phyloP scores from a whole-genome alignment of 1,284 basidiomycete species.

The Moesziomyces globuligerus region DNA sequence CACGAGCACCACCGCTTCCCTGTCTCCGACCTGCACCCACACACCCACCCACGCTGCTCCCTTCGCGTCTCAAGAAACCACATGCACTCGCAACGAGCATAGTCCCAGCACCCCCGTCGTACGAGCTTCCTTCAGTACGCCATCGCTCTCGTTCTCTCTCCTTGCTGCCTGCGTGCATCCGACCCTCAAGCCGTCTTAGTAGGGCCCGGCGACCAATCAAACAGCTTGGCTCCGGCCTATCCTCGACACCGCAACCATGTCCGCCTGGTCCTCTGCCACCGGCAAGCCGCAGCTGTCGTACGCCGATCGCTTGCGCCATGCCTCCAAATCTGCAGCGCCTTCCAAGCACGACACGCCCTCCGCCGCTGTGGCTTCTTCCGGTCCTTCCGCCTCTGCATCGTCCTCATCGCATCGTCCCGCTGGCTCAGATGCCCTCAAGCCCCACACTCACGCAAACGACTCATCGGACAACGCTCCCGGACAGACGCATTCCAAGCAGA shows the following conservation, averaged over 20 bases:
- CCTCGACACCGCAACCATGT: constrained; percentile 34
- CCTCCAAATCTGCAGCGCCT: constrained; percentile 25
- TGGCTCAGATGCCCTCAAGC: not conserved
- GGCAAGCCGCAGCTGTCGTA: constrained; percentile 56
- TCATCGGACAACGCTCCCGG: not conserved
- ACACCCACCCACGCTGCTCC: no score
- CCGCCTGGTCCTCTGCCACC: constrained; percentile 49
- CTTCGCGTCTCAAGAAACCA: no score
- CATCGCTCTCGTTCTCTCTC: no score
- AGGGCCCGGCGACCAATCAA: no score
- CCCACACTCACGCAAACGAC: not conserved
- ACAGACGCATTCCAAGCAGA: no score
- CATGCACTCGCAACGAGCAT: no score
- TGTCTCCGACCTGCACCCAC: no score
- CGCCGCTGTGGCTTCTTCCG: constrained; percentile 3
- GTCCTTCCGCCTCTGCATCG: not conserved
- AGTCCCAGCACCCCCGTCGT: no score
- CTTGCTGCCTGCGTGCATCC: no score
- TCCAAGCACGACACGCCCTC: constrained; percentile 13
- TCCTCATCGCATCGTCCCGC: not conserved
- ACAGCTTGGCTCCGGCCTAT: constrained; percentile 11
- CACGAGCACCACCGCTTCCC: no score
- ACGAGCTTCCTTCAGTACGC: no score
- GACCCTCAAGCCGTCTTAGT: no score
- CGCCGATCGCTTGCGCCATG: constrained; percentile 51